Evolutionary conservation across 1,284 basidiomycete genomes (phyloP), one percentile per base, ranked within the genome.

Genomic region (Apiotrichum porosum): DNA sequence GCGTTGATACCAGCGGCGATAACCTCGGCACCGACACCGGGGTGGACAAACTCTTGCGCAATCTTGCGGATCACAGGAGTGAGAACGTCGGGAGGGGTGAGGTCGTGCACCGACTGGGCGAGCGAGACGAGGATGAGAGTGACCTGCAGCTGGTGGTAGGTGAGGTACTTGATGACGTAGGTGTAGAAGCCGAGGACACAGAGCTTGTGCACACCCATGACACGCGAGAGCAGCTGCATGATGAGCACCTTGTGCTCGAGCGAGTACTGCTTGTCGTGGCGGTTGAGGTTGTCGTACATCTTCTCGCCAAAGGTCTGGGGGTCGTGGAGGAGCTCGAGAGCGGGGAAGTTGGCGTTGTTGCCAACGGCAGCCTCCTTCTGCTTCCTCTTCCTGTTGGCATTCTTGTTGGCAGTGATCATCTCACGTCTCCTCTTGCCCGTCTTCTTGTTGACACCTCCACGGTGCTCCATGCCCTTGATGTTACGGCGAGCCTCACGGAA

Each of bases 231-330:
- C 33, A 99, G 84, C 70, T 97, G 92, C 90, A 98, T 95, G 66
- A 97, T 80, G 56, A 97, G 80, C 51, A 98, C 86, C 75, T 97
- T 97, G 79, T 97, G 94, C 61, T 97, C 93, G 58, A 98, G 81
- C 18, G 88, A 86, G 68, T 88, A 91, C 15, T 86, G 84, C 72
- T 93, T 95, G 79, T 97, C 93, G 71, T 93, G 83, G 36, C 80
- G 81, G 65, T 83, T 83, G 42, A 99, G 77, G 46, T 83, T 81
- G 65, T 94, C 88, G 68, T 92, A 97, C 1, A 99, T 80, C 69
- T 88, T 92, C 74, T 99, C 95, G 28, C 84, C 86, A 67, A 98
- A 97, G 1, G 86, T 87, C 72, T 98, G 94, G 0, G 95, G 91
- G 68, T 99, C 95, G 64, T 95, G 83, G 45, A 99, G 79, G 12